Conservation (phyloP, 257 asterid species). For the Solanum sparsipilum region DNA sequence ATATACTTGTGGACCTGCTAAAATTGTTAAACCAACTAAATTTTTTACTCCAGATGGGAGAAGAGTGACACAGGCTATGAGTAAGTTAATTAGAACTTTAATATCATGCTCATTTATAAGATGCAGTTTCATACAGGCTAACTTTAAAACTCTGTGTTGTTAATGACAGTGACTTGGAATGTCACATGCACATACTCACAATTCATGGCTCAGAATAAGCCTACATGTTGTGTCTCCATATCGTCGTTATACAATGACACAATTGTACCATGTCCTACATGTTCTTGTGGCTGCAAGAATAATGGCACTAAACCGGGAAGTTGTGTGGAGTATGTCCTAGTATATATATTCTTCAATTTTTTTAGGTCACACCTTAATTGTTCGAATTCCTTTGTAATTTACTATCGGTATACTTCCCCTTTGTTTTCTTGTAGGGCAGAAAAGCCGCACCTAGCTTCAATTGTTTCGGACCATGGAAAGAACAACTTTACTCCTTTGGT, state of each 20-base stretch:
- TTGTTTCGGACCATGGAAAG: slow-evolving; percentile 47
- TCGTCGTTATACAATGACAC: slow-evolving; percentile 73
- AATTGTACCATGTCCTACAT: slow-evolving; percentile 85
- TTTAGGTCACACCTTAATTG: not conserved
- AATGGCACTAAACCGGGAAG: slow-evolving; percentile 51
- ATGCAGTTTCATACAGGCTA: not conserved
- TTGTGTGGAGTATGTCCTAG: slow-evolving; percentile 52
- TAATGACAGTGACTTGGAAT: slow-evolving; percentile 32
- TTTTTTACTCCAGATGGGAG: slow-evolving; percentile 48
- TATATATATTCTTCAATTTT: not conserved
- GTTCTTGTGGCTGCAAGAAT: slow-evolving; percentile 85
- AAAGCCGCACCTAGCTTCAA: slow-evolving; percentile 56
- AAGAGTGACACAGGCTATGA: slow-evolving; percentile 71
- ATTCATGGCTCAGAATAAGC: slow-evolving; percentile 72
- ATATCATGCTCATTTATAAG: not conserved
- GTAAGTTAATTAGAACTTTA: slow-evolving; percentile 29
- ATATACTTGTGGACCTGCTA: slow-evolving; percentile 75
- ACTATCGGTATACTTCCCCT: not conserved
- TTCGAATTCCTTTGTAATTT: not conserved
- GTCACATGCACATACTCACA: slow-evolving; percentile 69
- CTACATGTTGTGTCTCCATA: slow-evolving; percentile 74
- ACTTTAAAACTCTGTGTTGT: not conserved
- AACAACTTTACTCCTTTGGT: slow-evolving; percentile 51
- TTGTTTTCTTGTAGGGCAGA: slow-evolving; percentile 34
- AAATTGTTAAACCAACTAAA: slow-evolving; percentile 51